A percentile compares a stretch with the other conserved stretches of the same genome.
phyloP scores from a whole-genome alignment of 345 rosid genomes.

The Streptanthus diversifolius region DNA sequence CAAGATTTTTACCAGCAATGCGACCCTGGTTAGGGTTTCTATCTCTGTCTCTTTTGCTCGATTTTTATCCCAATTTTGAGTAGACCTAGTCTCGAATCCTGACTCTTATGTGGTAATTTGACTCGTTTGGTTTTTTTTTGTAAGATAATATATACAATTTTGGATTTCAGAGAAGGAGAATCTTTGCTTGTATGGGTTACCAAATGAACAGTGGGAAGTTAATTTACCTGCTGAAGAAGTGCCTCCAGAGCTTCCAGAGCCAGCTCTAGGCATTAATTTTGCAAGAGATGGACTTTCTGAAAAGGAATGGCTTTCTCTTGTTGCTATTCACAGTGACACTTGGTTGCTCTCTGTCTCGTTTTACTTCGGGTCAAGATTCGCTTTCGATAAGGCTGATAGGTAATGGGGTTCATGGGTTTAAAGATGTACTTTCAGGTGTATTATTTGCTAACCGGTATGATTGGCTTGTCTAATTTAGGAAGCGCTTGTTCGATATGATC shows the following conservation, averaged over 20 bases:
- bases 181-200: constrained; percentile 74
- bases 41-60: background rate
- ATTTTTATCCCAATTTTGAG: background rate
- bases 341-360: constrained; percentile 78
- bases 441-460: background rate
- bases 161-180: constrained; percentile 74
- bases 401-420: constrained; percentile 12
- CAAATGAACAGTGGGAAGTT: constrained; percentile 78
- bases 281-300: constrained; percentile 82
- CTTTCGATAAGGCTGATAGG: constrained; percentile 67
- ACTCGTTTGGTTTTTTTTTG: background rate
- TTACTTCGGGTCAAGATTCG: constrained; percentile 75
- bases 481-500: constrained; percentile 61
- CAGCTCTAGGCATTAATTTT: constrained; percentile 82
- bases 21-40: constrained; percentile 75
- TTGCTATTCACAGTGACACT: constrained; percentile 79
- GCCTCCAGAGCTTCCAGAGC: constrained; percentile 90
- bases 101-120: background rate
- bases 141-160: background rate
- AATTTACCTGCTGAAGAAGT: constrained; percentile 83
- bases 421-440: background rate
- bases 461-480: constrained; percentile 42
- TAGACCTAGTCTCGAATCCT: background rate
- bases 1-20: constrained; percentile 68
- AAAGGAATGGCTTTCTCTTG: constrained; percentile 77